Evolutionary conservation across 306 rosid genomes (phyloP).

Genomic region (Begonia loranthoides): DNA sequence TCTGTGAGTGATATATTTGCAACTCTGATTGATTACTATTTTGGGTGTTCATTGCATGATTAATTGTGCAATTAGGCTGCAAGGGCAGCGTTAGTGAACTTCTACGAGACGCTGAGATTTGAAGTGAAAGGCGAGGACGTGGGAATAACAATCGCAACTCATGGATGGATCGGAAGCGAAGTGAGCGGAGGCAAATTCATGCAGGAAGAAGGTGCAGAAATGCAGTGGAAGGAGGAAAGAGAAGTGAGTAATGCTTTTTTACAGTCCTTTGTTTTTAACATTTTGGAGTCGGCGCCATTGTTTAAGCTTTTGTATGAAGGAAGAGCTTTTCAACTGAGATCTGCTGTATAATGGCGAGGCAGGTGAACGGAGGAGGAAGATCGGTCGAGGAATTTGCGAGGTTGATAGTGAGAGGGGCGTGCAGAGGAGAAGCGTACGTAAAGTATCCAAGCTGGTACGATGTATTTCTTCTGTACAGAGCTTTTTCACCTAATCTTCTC

Average conservation of each 20-base stretch:
- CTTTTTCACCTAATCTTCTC: slow-evolving; percentile 58
- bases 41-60: neutral
- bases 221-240: slow-evolving; percentile 92
- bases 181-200: slow-evolving; percentile 74
- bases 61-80: slow-evolving; percentile 34
- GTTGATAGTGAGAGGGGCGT: slow-evolving; percentile 66
- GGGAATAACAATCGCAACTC: slow-evolving; percentile 74
- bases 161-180: slow-evolving; percentile 76
- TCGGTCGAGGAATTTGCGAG: slow-evolving; percentile 58
- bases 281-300: too few species aligned
- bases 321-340: neutral
- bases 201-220: slow-evolving; percentile 75
- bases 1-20: slow-evolving; percentile 41
- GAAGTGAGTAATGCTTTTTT: slow-evolving; percentile 27
- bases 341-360: neutral
- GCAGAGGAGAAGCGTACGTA: slow-evolving; percentile 56
- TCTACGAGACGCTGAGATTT: slow-evolving; percentile 71
- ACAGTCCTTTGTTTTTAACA: too few species aligned
- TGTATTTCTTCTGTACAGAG: slow-evolving; percentile 48
- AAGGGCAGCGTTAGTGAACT: slow-evolving; percentile 65
- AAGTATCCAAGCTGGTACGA: slow-evolving; percentile 82
- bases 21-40: neutral
- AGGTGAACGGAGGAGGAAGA: slow-evolving; percentile 46
- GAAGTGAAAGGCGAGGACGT: slow-evolving; percentile 56
- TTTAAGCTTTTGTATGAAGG: neutral